These are phyloP conservation scores for Allium fistulosum DNA, from an alignment of 106 monocot genomes.

Conservation along the genomic window DNA sequence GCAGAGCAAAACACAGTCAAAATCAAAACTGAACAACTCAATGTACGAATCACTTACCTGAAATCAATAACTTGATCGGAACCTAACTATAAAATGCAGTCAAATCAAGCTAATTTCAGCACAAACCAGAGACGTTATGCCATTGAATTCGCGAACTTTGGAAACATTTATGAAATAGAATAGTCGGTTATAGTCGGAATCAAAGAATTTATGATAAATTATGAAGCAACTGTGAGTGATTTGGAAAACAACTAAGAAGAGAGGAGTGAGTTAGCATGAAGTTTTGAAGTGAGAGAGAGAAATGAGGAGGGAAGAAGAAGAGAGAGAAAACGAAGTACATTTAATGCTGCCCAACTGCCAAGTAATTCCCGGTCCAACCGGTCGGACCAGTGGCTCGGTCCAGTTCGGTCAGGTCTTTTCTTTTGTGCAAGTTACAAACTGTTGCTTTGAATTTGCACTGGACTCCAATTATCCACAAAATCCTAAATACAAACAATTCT, in stretches of 20 bases:
- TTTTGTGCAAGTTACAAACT: neutral
- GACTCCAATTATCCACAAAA: too few species aligned
- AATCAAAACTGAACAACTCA: neutral
- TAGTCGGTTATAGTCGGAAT: neutral
- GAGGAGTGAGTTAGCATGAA: neutral
- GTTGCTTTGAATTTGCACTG: too few species aligned
- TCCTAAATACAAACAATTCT: too few species aligned
- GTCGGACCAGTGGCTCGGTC: neutral
- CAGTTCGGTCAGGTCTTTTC: slow-evolving; percentile 6
- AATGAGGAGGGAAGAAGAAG: neutral
- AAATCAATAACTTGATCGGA: neutral
- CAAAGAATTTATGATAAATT: too few species aligned
- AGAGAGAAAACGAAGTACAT: neutral
- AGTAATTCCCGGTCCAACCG: slow-evolving; percentile 7
- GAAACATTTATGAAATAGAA: neutral
- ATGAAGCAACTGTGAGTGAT: neutral
- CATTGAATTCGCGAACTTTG: neutral
- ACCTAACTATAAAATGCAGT: slow-evolving; percentile 3
- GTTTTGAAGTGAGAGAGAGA: slow-evolving; percentile 1
- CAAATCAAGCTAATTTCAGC: neutral
- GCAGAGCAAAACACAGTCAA: neutral
- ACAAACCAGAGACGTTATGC: neutral
- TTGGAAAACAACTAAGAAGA: neutral
- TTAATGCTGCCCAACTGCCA: slow-evolving; percentile 25
- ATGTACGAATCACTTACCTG: slow-evolving; percentile 5